phyloP scores from a whole-genome alignment of 2,329 filamentous ascomycete genomes.

The Dothideomycetes sp. region DNA sequence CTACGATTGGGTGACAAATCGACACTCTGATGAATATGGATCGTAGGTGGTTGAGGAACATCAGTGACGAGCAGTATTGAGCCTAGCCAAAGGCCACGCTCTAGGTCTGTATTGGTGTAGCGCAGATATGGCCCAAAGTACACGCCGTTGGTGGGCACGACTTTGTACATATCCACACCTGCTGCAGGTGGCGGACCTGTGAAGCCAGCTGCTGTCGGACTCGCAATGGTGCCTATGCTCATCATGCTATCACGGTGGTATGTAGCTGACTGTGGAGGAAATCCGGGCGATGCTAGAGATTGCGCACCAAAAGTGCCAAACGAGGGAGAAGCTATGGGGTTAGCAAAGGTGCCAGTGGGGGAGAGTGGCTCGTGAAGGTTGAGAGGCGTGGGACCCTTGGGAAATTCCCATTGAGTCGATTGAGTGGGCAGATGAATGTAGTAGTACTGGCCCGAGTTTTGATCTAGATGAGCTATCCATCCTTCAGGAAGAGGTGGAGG shows the following conservation, averaged over 20 bases:
- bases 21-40: slow-evolving; percentile 83
- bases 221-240: slow-evolving; percentile 64
- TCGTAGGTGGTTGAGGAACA: slow-evolving; percentile 82
- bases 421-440: slow-evolving; percentile 95
- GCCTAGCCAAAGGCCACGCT: slow-evolving; percentile 81
- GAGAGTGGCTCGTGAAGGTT: slow-evolving; percentile 80
- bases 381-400: slow-evolving; percentile 85
- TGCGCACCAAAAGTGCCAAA: slow-evolving; percentile 48
- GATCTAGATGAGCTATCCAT: slow-evolving; percentile 95
- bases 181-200: slow-evolving; percentile 78
- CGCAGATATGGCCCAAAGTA: slow-evolving; percentile 96
- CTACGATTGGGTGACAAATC: slow-evolving; percentile 79
- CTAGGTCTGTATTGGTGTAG: slow-evolving; percentile 95
- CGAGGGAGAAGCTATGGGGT: slow-evolving; percentile 36
- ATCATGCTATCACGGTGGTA: slow-evolving; percentile 64
- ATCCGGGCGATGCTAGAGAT: slow-evolving; percentile 69
- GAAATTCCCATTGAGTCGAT: slow-evolving; percentile 97
- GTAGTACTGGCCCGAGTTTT: slow-evolving; percentile 95
- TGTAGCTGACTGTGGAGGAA: slow-evolving; percentile 70
- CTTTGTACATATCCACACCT: slow-evolving; percentile 89
- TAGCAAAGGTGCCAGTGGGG: slow-evolving; percentile 53
- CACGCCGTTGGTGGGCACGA: slow-evolving; percentile 87
- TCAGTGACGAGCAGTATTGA: slow-evolving; percentile 92
- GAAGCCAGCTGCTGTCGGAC: slow-evolving; percentile 72
- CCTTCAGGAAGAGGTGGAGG: slow-evolving; percentile 92